phyloP scores from a whole-genome alignment of 1,284 basidiomycete species.

The Heliocybe sulcata region DNA sequence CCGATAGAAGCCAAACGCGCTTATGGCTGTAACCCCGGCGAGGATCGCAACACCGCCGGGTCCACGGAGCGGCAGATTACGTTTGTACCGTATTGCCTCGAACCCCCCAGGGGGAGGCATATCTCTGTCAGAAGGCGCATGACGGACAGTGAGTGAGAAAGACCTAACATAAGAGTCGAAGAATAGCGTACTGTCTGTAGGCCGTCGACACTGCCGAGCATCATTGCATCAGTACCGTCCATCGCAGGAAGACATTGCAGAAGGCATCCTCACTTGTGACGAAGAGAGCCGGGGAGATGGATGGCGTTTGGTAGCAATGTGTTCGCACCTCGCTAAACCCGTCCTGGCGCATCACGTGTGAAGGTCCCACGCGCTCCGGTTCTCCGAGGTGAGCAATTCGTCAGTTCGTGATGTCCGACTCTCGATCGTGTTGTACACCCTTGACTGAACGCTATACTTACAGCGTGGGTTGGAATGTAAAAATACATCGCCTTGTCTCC shows the following conservation, averaged over 20 bases:
- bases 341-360: not conserved
- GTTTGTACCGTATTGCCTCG: constrained; percentile 91
- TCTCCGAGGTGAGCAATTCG: not conserved
- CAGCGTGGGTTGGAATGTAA: not conserved
- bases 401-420: not conserved
- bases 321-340: not conserved
- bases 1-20: constrained; percentile 90
- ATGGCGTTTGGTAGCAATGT: not conserved
- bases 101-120: constrained; percentile 95
- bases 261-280: not conserved
- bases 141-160: not conserved
- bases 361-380: not conserved
- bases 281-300: not conserved
- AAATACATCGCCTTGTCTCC: not conserved
- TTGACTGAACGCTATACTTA: not conserved
- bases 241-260: not conserved
- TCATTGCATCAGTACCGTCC: not conserved
- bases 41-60: constrained; percentile 87
- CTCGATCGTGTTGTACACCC: not conserved
- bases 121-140: constrained; percentile 53
- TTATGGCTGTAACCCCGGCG: constrained; percentile 77
- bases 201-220: constrained; percentile 47
- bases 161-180: constrained; percentile 11
- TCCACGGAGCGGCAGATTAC: constrained; percentile 90
- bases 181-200: constrained; percentile 55